Base-by-base conservation (phyloP, 306 rosid species). In the Chamaecrista fasciculata region DNA sequence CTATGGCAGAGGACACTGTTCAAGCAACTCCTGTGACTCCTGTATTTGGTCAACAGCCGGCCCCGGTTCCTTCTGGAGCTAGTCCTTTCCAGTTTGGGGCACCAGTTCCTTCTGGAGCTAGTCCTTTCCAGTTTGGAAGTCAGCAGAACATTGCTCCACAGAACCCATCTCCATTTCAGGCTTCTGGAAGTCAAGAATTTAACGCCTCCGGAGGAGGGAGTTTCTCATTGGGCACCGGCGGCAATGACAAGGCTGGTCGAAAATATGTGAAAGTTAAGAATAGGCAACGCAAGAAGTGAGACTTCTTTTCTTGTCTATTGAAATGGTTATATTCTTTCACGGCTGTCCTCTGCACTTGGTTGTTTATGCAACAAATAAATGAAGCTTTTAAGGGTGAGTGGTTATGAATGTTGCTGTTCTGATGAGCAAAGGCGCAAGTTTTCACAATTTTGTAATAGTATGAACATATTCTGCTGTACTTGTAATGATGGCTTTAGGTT, bases 1-100 rank as follows among this genome's bases (percentile, higher is more conserved):
- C 92, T 80, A 91, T 94, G 97, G 95, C 97, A 0, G 99, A 94
- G 77, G 99, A 90, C 77, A 85, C 81, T 14, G 58, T 85, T 58
- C 91, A 85, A 73, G 74, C 80, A 50, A 37, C 84, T 11, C 62
- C 91, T 2, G 21, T 81, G 5, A 56, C 62, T 39, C 78, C 95
- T 37, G 69, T 48, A 50, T 86, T 91, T 36, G 80, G 80, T 29
- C 96, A 86, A 71, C 89, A 69, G 36, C 64, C 83, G 15, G 56
- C 90, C 52, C 24, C 83, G 5, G 8, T 84, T 66, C 81, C 79
- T 21, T 77, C 84, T 2, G 81, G 48, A 36, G 57, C 60, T 15
- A 86, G 18, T 80, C 86, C 91, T 53, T 91, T 85, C 62, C 90
- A 70, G 55, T 91, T 94, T 60, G 96, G 88, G 59, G 73, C 90